Conservation (phyloP, 345 rosid species). For the Heritiera littoralis region DNA sequence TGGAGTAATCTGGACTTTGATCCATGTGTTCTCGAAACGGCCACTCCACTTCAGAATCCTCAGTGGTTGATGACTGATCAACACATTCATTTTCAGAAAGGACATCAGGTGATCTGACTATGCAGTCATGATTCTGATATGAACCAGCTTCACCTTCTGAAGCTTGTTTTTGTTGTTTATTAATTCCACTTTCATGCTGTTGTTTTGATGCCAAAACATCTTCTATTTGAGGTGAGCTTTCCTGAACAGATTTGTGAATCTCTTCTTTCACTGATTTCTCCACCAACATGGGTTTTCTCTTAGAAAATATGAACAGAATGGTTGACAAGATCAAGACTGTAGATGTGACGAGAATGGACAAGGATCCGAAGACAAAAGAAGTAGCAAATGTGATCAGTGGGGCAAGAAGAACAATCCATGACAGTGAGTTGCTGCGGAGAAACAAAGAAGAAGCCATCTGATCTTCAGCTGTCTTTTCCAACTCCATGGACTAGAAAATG, state of each 20-base stretch:
- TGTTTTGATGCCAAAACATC: constrained; percentile 21
- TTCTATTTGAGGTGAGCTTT: constrained; percentile 5
- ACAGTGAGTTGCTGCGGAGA: constrained; percentile 34
- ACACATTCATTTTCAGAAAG: constrained; percentile 39
- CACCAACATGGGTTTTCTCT: constrained; percentile 13
- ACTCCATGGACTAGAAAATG: constrained; percentile 33
- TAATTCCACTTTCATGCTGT: constrained; percentile 3
- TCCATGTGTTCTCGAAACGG: constrained; percentile 32
- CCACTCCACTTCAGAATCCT: constrained; percentile 50
- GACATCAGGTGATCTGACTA: constrained; percentile 19
- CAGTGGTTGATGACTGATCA: constrained; percentile 39
- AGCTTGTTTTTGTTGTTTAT: background rate
- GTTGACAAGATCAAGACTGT: constrained; percentile 37
- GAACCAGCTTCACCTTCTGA: constrained; percentile 11
- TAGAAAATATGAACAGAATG: constrained; percentile 30
- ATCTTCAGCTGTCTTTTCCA: constrained; percentile 27
- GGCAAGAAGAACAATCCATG: constrained; percentile 37
- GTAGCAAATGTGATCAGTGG: constrained; percentile 31
- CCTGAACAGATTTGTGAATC: constrained; percentile 20
- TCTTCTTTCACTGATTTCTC: constrained; percentile 28
- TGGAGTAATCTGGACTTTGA: constrained; percentile 42
- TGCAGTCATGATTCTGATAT: background rate
- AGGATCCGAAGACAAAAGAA: constrained; percentile 37
- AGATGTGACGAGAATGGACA: constrained; percentile 35
- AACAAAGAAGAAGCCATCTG: constrained; percentile 33